These are phyloP conservation scores for Aspergillus nomiae DNA, from an alignment of 2,329 filamentous ascomycete genomes.

Conservation along the genomic window DNA sequence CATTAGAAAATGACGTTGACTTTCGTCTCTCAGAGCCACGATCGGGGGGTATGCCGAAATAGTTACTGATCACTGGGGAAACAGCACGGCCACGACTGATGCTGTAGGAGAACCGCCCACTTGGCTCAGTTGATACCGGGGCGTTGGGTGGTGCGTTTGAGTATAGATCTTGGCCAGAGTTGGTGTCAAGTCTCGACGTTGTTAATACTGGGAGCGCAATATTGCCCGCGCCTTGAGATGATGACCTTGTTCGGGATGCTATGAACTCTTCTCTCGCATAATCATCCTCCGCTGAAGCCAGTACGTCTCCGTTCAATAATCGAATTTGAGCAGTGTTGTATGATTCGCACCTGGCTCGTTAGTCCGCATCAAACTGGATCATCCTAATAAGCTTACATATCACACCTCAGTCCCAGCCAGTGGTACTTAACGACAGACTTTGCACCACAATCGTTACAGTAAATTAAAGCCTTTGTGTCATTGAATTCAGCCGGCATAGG, in stretches of 20 bases:
- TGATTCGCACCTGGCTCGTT: conserved; percentile 44
- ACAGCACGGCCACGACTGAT: conserved; percentile 42
- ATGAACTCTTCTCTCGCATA: conserved; percentile 20
- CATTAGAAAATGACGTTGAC: conserved; percentile 32
- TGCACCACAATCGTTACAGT: conserved; percentile 93
- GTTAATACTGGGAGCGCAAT: conserved; percentile 23
- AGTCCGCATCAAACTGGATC: conserved; percentile 5
- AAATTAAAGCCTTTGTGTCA: conserved; percentile 77
- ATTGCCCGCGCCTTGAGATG: conserved; percentile 30
- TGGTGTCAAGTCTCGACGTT: conserved; percentile 33
- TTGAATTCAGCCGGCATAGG: conserved; percentile 87
- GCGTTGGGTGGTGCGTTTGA: conserved; percentile 22
- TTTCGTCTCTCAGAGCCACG: conserved; percentile 32
- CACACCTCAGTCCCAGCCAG: conserved; percentile 92
- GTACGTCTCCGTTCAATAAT: conserved; percentile 37
- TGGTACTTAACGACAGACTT: conserved; percentile 87
- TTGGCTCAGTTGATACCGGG: conserved; percentile 22
- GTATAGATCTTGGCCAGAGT: conserved; percentile 24
- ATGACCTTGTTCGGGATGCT: conserved; percentile 26
- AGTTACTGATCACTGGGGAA: conserved; percentile 48
- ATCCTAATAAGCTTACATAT: conserved; percentile 42
- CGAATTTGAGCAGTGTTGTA: conserved; percentile 50
- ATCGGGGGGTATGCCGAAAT: conserved; percentile 45
- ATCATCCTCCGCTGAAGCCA: conserved; percentile 27
- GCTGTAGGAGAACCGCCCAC: conserved; percentile 34